These are phyloP conservation scores for Ascochyta lentis DNA, from an alignment of 2,329 filamentous ascomycete species.

Conservation along the genomic window DNA sequence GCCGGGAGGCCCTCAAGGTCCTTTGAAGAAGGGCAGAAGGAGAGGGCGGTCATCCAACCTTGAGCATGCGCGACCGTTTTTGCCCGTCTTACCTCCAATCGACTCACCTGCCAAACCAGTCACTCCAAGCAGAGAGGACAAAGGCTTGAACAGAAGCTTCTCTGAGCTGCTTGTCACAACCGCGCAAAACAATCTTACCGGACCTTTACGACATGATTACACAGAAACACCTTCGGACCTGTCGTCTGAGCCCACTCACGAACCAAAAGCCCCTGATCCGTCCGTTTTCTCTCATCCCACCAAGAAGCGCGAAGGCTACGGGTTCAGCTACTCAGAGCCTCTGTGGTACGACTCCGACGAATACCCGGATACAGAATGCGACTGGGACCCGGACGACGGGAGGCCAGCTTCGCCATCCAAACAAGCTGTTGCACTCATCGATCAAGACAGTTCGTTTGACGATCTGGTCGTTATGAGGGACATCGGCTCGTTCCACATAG, in stretches of 20 bases:
- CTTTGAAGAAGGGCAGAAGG: conserved; percentile 14
- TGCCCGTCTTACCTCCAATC: conserved; percentile 6
- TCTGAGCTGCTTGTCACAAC: conserved; percentile 13
- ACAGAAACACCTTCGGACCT: conserved; percentile 10
- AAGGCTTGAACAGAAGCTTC: conserved; percentile 13
- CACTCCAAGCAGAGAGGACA: conserved; percentile 8
- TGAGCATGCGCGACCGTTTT: neutral
- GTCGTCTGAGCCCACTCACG: conserved; percentile 3
- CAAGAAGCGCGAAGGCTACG: conserved; percentile 32
- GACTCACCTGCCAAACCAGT: conserved; percentile 11
- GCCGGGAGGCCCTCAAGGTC: neutral
- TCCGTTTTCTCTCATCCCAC: conserved; percentile 23
- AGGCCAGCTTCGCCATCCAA: neutral
- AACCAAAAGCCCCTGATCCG: conserved; percentile 10
- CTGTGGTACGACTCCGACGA: conserved; percentile 32
- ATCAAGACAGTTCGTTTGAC: conserved; percentile 26
- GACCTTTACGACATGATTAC: conserved; percentile 4
- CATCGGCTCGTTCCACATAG: conserved; percentile 27
- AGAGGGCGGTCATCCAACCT: conserved; percentile 5
- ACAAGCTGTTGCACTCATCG: neutral
- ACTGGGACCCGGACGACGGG: conserved; percentile 19
- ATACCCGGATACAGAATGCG: conserved; percentile 32
- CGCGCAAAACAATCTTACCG: conserved; percentile 12
- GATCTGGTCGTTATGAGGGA: conserved; percentile 34
- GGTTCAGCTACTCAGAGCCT: conserved; percentile 33